Evolutionary conservation across 345 rosid genomes (phyloP).

Genomic region (Ailanthus altissimus): DNA sequence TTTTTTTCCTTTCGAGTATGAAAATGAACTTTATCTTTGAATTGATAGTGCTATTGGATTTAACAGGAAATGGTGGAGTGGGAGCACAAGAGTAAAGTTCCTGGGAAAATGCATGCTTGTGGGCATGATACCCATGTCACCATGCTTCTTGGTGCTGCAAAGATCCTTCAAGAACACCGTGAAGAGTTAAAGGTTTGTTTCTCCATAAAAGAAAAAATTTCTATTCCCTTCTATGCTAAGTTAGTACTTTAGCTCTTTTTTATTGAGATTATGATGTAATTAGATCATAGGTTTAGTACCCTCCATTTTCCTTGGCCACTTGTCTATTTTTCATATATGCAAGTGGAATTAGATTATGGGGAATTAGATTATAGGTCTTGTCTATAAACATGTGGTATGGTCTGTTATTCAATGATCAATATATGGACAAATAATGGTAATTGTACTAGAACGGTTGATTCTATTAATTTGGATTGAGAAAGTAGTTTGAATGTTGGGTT

Average conservation of each 20-base stretch:
- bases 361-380: background rate
- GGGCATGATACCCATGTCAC: slow-evolving; percentile 88
- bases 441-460: background rate
- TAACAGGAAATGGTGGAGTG: slow-evolving; percentile 87
- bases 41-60: slow-evolving; percentile 12
- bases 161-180: slow-evolving; percentile 62
- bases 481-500: background rate
- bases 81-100: slow-evolving; percentile 78
- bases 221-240: background rate
- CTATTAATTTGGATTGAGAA: background rate
- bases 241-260: background rate
- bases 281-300: background rate
- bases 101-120: slow-evolving; percentile 92
- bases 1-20: background rate
- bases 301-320: background rate
- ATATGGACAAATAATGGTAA: background rate
- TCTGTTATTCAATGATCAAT: background rate
- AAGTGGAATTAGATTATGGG: background rate
- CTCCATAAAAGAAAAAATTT: background rate
- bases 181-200: slow-evolving; percentile 38
- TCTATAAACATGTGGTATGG: background rate
- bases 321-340: background rate
- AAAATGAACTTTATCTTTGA: slow-evolving; percentile 1
- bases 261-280: background rate
- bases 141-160: slow-evolving; percentile 87